These are phyloP conservation scores for Bromus sterilis DNA, from an alignment of 176 grass and related monocot species.

Conservation along the genomic window DNA sequence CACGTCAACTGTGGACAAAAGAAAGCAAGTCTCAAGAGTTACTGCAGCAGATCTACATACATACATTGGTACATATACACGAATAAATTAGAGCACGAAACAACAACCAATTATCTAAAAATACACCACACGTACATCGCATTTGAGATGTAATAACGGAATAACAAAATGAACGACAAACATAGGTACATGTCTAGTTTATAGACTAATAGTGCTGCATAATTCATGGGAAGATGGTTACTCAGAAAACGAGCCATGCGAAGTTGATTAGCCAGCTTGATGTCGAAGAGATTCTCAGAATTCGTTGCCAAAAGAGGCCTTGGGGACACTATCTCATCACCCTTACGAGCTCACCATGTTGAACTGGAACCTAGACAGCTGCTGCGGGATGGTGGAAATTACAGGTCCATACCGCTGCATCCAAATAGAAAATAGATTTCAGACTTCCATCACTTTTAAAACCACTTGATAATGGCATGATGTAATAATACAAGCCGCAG, in stretches of 20 bases:
- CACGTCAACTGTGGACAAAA: background rate
- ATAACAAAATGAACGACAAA: slow-evolving; percentile 6
- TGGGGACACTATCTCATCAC: background rate
- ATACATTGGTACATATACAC: slow-evolving; percentile 11
- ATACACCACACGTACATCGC: slow-evolving; percentile 8
- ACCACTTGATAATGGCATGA: background rate
- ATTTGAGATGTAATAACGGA: background rate
- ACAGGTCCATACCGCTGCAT: slow-evolving; percentile 95
- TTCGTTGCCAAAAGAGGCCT: background rate
- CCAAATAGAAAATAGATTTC: slow-evolving; percentile 8
- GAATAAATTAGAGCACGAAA: background rate
- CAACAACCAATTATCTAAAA: slow-evolving; percentile 12
- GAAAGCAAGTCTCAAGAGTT: background rate
- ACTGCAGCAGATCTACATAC: background rate
- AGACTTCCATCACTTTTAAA: background rate
- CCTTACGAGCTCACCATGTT: slow-evolving; percentile 87
- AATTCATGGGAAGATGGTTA: slow-evolving; percentile 5
- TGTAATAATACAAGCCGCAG: background rate
- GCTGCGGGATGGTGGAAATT: slow-evolving; percentile 98
- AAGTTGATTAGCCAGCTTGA: slow-evolving; percentile 15
- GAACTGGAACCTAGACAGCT: slow-evolving; percentile 97
- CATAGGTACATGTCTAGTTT: slow-evolving; percentile 9
- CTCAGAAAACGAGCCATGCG: slow-evolving; percentile 15
- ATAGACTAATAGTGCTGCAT: background rate
- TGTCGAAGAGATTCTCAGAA: background rate